Evolutionary conservation across 495 filamentous ascomycete genomes (phyloP).

Genomic region (Friedmanniomyces endolithicus): DNA sequence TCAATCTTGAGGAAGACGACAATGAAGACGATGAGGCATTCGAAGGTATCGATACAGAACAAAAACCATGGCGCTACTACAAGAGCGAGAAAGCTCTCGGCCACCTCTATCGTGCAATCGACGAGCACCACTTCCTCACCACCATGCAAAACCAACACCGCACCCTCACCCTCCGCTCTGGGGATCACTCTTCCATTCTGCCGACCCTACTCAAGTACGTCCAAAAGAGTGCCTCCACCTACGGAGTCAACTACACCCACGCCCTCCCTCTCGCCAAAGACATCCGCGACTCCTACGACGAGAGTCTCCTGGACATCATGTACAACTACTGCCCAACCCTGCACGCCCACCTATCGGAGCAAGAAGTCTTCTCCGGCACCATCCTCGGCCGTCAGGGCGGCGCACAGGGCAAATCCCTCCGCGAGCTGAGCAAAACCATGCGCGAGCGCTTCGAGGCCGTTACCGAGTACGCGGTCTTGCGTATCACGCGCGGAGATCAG

Average conservation of each 20-base stretch:
- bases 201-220: constrained; percentile 37
- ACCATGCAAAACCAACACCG: constrained; percentile 36
- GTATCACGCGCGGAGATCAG: constrained; percentile 34
- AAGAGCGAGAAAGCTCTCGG: constrained; percentile 57
- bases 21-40: constrained; percentile 42
- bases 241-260: constrained; percentile 30
- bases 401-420: constrained; percentile 45
- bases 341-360: constrained; percentile 46
- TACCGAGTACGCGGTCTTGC: constrained; percentile 33
- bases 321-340: constrained; percentile 46
- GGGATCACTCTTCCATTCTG: constrained; percentile 29
- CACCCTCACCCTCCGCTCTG: constrained; percentile 1
- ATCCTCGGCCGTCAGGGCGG: constrained; percentile 52
- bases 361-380: constrained; percentile 64
- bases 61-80: constrained; percentile 44
- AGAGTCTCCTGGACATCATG: constrained; percentile 45
- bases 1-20: constrained; percentile 31
- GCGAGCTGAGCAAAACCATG: constrained; percentile 48
- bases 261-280: constrained; percentile 32
- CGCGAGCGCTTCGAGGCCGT: constrained; percentile 50
- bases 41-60: constrained; percentile 21
- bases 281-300: constrained; percentile 55
- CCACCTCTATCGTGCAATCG: constrained; percentile 57
- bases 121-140: constrained; percentile 56
- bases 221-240: constrained; percentile 29